Base-by-base conservation (phyloP, 2,329 filamentous ascomycete genomes). In the Alternaria infectoria region DNA sequence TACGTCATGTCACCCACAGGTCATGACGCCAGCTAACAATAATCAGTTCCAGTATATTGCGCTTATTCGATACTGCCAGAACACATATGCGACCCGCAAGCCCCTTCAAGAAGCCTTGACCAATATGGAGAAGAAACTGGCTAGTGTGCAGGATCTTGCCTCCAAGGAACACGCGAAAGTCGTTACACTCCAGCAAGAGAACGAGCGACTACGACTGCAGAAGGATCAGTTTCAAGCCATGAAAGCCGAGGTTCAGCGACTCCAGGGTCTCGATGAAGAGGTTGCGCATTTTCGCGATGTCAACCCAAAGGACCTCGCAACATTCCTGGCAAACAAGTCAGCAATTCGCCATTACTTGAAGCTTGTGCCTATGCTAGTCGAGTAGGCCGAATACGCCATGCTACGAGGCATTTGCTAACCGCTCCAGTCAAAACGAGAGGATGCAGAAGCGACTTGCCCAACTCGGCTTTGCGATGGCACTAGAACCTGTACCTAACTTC, bases 31-130 rank as follows among this genome's bases (percentile, higher is more conserved):
- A 46, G 52, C 67, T 76, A 47, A 77, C 19, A 6, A 12, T 8
- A 26, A 21, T 4, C 62, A 86, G 84, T 86, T 86, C 57, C 84
- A 86, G 67, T 86, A 85, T 36, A 60, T 74, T 15, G 72, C 72
- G 6, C 68, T 78, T 5, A 65, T 71, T 28, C 69, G 72, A 21
- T 78, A 73, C 61, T 73, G 71, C 47, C 72, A 68, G 49, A 72
- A 70, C 13, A 68, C 68, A 1, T 63, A 72, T 47, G 62, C 60
- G 19, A 65, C 68, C 23, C 65, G 67, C 54, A 78, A 68, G 61
- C 58, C 69, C 7, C 44, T 68, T 7, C 54, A 68, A 15, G 45
- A 67, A 10, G 65, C 59, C 3, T 43, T 70, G 4, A 43, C 26
- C 23, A 70, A 70, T 36, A 51, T 40, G 8, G 68, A 80, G 51